Conservation (phyloP, 768 basidiomycete species). For the Pulveroboletus sp. region DNA sequence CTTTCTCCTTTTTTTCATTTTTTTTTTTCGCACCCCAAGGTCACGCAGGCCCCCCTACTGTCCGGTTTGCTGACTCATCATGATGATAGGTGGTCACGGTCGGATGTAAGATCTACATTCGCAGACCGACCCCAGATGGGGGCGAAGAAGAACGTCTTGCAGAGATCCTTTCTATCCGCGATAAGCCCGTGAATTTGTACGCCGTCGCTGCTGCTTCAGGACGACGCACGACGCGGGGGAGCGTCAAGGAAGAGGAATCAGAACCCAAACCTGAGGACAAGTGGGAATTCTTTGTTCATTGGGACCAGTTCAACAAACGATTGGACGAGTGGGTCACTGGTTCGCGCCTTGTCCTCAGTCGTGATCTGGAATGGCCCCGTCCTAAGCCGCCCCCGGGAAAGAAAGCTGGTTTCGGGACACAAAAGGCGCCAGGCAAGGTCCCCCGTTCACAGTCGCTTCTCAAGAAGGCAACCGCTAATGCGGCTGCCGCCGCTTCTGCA, state of each 20-base stretch:
- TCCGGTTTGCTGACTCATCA: constrained; percentile 35
- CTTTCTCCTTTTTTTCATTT: constrained; percentile 15
- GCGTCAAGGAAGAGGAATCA: constrained; percentile 43
- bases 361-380: constrained; percentile 94
- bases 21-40: constrained; percentile 19
- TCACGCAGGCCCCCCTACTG: constrained; percentile 4
- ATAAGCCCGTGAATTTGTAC: constrained; percentile 68
- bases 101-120: constrained; percentile 94
- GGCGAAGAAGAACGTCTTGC: constrained; percentile 86
- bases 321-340: constrained; percentile 96
- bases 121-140: constrained; percentile 70
- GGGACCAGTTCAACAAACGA: constrained; percentile 99
- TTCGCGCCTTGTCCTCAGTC: constrained; percentile 73
- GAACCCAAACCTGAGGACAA: constrained; percentile 66
- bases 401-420: constrained; percentile 41
- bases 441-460: constrained; percentile 55
- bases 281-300: constrained; percentile 95
- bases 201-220: constrained; percentile 22
- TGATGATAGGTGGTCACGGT: constrained; percentile 68
- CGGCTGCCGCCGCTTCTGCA: constrained; percentile 58
- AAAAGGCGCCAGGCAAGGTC: constrained; percentile 60
- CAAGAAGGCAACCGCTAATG: constrained; percentile 67
- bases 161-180: constrained; percentile 92
- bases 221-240: constrained; percentile 38
- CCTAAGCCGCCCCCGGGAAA: constrained; percentile 65